phyloP scores from a whole-genome alignment of 345 rosid species.

The Excoecaria agallocha region DNA sequence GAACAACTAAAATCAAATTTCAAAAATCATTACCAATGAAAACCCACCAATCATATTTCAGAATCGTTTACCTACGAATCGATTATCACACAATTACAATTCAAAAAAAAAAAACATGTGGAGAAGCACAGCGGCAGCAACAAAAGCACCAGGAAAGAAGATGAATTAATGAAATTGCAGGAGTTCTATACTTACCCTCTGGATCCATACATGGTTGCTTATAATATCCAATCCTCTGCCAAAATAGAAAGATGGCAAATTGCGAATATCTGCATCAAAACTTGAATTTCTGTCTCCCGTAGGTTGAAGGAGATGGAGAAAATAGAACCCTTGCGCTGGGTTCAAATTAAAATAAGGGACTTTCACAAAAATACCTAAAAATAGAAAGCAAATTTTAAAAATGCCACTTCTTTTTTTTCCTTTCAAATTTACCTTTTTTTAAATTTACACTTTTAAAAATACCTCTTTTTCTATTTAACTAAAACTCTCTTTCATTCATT shows the following conservation, averaged over 20 bases:
- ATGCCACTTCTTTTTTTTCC: too few species aligned
- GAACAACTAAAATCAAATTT: neutral
- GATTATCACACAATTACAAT: neutral
- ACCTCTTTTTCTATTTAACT: too few species aligned
- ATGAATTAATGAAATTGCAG: neutral
- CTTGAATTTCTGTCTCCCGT: neutral
- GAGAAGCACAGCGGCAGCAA: neutral
- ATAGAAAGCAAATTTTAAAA: too few species aligned
- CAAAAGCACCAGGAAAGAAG: neutral
- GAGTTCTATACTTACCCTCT: conserved; percentile 19
- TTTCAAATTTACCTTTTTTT: too few species aligned
- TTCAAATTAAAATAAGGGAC: neutral
- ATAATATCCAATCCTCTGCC: neutral
- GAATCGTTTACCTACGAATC: neutral
- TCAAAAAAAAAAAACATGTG: neutral
- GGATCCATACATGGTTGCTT: conserved; percentile 24
- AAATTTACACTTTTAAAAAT: too few species aligned
- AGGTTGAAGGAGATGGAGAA: neutral
- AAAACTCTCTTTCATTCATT: too few species aligned
- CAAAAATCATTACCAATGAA: neutral
- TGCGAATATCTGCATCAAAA: neutral
- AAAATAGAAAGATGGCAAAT: neutral
- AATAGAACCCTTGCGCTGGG: conserved; percentile 1
- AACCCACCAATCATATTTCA: neutral
- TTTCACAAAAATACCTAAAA: too few species aligned